Evolutionary conservation across 805 yeast species (phyloP).

Genomic region (Deakozyma indianensis): DNA sequence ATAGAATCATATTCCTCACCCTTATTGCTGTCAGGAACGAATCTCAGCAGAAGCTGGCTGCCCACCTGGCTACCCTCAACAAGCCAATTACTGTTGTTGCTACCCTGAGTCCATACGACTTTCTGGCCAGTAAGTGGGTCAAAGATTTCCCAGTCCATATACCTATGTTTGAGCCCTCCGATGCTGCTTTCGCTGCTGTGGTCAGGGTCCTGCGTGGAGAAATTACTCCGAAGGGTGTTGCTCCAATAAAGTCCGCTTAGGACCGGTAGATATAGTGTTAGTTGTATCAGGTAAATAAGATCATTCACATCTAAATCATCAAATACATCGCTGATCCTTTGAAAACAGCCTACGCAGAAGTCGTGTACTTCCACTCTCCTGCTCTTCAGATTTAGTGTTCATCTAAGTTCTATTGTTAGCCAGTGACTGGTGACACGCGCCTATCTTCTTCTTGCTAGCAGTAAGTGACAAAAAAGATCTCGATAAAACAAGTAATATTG

Average conservation of each 20-base stretch:
- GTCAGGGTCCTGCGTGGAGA: conserved; percentile 38
- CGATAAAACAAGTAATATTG: too few species aligned
- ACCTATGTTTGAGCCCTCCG: conserved; percentile 44
- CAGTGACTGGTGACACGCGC: too few species aligned
- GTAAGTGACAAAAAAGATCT: too few species aligned
- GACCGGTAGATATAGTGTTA: not conserved
- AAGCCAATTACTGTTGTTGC: conserved; percentile 42
- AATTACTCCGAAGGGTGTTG: not conserved
- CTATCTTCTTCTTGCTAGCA: too few species aligned
- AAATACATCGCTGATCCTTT: too few species aligned
- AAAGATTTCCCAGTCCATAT: conserved; percentile 32
- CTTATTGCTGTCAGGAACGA: conserved; percentile 40
- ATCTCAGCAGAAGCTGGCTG: conserved; percentile 44
- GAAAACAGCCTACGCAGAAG: too few species aligned
- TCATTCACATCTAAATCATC: too few species aligned
- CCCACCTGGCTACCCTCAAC: conserved; percentile 32
- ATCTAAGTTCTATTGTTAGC: too few species aligned
- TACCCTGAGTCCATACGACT: conserved; percentile 45
- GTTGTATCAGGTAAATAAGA: too few species aligned
- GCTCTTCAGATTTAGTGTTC: too few species aligned
- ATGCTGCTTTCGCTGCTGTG: conserved; percentile 30
- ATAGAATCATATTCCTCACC: conserved; percentile 26
- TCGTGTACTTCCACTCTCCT: too few species aligned
- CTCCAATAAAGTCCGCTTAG: not conserved
- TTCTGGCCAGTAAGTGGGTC: conserved; percentile 22